phyloP scores from a whole-genome alignment of 1,284 basidiomycete genomes.

The Papiliotrema nemorosa region DNA sequence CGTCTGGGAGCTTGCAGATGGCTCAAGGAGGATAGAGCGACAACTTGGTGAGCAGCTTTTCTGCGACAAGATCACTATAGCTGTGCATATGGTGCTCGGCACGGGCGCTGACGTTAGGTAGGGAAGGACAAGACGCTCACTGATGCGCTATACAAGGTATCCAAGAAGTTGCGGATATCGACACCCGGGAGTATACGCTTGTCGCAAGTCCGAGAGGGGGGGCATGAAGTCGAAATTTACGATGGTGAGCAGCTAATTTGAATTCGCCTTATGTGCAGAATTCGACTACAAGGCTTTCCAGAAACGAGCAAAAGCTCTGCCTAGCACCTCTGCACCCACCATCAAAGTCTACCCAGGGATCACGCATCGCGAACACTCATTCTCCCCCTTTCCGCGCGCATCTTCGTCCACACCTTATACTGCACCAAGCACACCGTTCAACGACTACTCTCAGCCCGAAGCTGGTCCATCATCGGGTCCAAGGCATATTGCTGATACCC shows the following conservation, averaged over 20 bases:
- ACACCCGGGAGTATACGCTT: constrained; percentile 12
- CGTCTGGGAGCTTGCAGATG: not conserved
- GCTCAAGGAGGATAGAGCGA: not conserved
- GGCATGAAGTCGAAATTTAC: constrained; percentile 14
- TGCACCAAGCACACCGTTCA: not conserved
- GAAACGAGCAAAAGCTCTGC: constrained; percentile 10
- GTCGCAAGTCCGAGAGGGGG: constrained; percentile 17
- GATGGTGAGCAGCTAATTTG: constrained; percentile 17
- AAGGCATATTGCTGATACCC: too few relatives aligned
- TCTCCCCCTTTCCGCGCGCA: not conserved
- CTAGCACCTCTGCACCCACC: not conserved
- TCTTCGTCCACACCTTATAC: not conserved
- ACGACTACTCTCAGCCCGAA: not conserved
- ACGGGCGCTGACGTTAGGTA: not conserved
- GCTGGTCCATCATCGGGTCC: not conserved
- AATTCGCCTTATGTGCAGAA: constrained; percentile 8
- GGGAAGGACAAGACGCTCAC: constrained; percentile 10
- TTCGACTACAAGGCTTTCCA: constrained; percentile 22
- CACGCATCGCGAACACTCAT: not conserved
- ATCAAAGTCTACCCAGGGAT: constrained; percentile 2
- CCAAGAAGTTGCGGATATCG: constrained; percentile 8
- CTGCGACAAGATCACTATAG: not conserved
- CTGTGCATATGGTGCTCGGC: not conserved
- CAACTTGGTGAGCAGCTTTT: constrained; percentile 1
- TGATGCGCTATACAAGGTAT: constrained; percentile 8